A percentile compares a stretch with the other conserved stretches of the same genome.
Conservation (phyloP, 2,329 filamentous ascomycete species). For the Ilyonectria sp. region DNA sequence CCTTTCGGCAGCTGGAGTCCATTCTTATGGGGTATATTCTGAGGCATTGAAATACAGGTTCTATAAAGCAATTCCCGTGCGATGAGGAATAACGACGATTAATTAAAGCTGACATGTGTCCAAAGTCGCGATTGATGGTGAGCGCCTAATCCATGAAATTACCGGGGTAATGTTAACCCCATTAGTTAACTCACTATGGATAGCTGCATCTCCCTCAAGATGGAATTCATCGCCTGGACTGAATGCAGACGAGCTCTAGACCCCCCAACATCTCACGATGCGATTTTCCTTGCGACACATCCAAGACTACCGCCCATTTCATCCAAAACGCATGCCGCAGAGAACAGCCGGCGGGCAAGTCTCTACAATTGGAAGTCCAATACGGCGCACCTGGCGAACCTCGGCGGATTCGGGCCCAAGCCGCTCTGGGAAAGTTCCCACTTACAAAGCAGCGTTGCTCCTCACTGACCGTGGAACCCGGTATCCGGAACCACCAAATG, state of each 20-base stretch:
- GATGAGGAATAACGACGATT: neutral
- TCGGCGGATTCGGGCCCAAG: slow-evolving; percentile 17
- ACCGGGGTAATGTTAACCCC: slow-evolving; percentile 12
- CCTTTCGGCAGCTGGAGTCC: slow-evolving; percentile 43
- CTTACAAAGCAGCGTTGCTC: slow-evolving; percentile 14
- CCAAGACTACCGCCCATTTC: neutral
- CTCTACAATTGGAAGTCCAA: neutral
- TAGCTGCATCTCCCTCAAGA: slow-evolving; percentile 21
- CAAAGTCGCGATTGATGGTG: slow-evolving; percentile 16
- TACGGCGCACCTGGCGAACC: neutral
- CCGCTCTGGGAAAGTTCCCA: slow-evolving; percentile 12
- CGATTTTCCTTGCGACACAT: neutral
- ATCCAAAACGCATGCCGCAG: neutral
- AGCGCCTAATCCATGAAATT: slow-evolving; percentile 19
- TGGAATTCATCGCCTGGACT: neutral
- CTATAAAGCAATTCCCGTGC: neutral
- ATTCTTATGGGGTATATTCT: slow-evolving; percentile 35
- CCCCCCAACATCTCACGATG: neutral
- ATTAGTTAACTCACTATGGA: slow-evolving; percentile 12
- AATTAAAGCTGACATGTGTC: slow-evolving; percentile 29
- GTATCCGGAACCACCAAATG: slow-evolving; percentile 4
- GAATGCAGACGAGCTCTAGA: slow-evolving; percentile 3
- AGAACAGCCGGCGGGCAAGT: neutral
- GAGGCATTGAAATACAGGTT: slow-evolving; percentile 35
- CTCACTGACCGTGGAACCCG: slow-evolving; percentile 21